Evolutionary conservation across 2,329 filamentous ascomycete species (phyloP).

Genomic region (Fusarium sp.): DNA sequence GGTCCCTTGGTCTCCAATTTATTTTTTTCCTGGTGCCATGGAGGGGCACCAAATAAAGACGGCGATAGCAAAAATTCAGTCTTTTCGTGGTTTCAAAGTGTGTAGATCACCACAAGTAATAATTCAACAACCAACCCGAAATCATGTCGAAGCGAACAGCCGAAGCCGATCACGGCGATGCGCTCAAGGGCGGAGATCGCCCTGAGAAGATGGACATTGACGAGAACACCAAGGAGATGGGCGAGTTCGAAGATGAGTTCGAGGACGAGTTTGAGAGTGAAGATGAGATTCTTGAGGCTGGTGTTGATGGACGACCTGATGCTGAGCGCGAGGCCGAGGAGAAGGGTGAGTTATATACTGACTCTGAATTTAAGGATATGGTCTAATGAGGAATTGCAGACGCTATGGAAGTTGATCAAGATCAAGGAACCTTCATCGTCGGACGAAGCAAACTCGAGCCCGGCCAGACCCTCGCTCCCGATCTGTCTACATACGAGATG

Average conservation of each 20-base stretch:
- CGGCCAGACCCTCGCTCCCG: conserved; percentile 90
- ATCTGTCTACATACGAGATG: conserved; percentile 97
- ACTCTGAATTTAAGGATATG: no score
- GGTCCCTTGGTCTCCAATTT: conserved; percentile 32
- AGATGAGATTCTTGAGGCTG: conserved; percentile 93
- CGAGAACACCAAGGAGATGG: conserved; percentile 67
- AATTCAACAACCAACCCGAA: neutral
- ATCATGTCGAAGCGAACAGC: conserved; percentile 71
- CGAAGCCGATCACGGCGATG: conserved; percentile 58
- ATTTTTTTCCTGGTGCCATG: conserved; percentile 33
- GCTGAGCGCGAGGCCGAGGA: conserved; percentile 93
- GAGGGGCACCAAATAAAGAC: conserved; percentile 37
- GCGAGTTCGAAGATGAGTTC: conserved; percentile 95
- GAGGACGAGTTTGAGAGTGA: conserved; percentile 89
- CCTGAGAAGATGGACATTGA: conserved; percentile 76
- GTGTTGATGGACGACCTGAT: conserved; percentile 91
- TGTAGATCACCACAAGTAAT: neutral
- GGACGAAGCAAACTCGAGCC: conserved; percentile 91
- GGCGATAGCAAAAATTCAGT: conserved; percentile 25
- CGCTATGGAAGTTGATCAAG: conserved; percentile 93
- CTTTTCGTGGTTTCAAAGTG: conserved; percentile 23
- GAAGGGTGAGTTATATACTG: conserved; percentile 56
- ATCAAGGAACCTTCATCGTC: conserved; percentile 95
- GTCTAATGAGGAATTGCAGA: conserved; percentile 53
- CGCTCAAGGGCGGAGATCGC: conserved; percentile 69